Conservation (phyloP, 176 grass and related monocot species). For the Raddia guianensis region DNA sequence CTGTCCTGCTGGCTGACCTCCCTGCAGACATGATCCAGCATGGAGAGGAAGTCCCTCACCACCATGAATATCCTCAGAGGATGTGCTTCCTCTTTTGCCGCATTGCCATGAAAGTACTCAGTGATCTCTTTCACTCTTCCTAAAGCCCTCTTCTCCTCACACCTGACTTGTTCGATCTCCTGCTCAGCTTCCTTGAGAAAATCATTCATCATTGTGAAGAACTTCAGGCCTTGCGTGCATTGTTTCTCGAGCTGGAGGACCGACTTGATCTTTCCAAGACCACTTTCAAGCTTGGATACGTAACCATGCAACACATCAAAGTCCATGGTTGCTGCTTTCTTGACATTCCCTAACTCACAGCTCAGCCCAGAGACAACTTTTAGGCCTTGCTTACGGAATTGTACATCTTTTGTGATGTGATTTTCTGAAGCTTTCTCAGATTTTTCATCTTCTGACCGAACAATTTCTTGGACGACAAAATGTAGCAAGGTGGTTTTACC, state of each 20-base stretch:
- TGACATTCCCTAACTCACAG: conserved; percentile 78
- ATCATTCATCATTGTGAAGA: conserved; percentile 62
- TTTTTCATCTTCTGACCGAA: conserved; percentile 68
- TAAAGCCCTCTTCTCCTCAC: conserved; percentile 64
- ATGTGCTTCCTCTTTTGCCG: conserved; percentile 71
- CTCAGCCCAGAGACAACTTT: conserved; percentile 77
- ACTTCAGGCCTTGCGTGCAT: conserved; percentile 56
- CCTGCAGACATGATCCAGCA: conserved; percentile 89
- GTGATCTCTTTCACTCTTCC: conserved; percentile 72
- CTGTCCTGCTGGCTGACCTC: conserved; percentile 81
- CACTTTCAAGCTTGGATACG: conserved; percentile 74
- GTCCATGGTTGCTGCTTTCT: conserved; percentile 89
- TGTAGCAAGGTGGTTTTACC: conserved; percentile 90
- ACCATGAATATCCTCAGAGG: conserved; percentile 95
- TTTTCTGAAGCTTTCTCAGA: conserved; percentile 40
- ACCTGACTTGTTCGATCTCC: conserved; percentile 61
- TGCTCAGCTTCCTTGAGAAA: conserved; percentile 67
- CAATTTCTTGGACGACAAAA: conserved; percentile 87
- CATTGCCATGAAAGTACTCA: conserved; percentile 76
- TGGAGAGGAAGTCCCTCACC: conserved; percentile 84
- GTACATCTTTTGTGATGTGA: conserved; percentile 51
- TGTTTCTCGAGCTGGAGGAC: conserved; percentile 68
- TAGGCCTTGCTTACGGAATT: conserved; percentile 71
- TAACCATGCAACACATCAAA: conserved; percentile 85
- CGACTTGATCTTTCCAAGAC: conserved; percentile 61